phyloP scores from a whole-genome alignment of 371 early-diverging fungal genomes.

The Mortierella sp. region DNA sequence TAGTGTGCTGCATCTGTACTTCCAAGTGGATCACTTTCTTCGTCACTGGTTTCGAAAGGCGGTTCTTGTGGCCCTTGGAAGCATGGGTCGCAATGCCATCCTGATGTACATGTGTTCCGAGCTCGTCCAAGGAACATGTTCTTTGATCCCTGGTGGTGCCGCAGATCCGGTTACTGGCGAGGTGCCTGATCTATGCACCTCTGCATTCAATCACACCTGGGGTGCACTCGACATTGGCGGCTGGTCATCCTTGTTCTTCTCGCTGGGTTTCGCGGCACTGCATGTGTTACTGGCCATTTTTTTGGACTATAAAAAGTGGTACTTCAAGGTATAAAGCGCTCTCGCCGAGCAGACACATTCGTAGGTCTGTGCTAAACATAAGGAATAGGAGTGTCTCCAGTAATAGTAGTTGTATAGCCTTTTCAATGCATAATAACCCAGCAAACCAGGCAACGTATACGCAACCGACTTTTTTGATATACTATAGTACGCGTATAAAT shows the following conservation, averaged over 20 bases:
- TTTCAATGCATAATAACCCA: no score
- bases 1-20: conserved; percentile 21
- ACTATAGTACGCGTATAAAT: no score
- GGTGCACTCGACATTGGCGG: conserved; percentile 42
- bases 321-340: conserved; percentile 52
- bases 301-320: conserved; percentile 50
- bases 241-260: conserved; percentile 34
- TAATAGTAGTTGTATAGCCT: no score
- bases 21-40: conserved; percentile 24
- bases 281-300: conserved; percentile 41
- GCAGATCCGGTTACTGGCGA: conserved; percentile 24
- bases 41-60: conserved; percentile 41
- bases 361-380: no score
- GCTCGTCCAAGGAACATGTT: conserved; percentile 38
- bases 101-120: conserved; percentile 55
- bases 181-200: conserved; percentile 8
- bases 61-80: conserved; percentile 43
- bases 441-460: no score
- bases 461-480: no score
- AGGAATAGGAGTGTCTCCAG: no score
- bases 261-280: conserved; percentile 34
- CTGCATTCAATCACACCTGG: conserved; percentile 36
- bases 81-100: conserved; percentile 57
- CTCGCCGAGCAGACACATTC: no score
- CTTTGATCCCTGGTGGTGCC: conserved; percentile 27